Evolutionary conservation across 2,329 filamentous ascomycete genomes (phyloP), one percentile per base, ranked within the genome.

Genomic region (Rhynchosporium secalis): DNA sequence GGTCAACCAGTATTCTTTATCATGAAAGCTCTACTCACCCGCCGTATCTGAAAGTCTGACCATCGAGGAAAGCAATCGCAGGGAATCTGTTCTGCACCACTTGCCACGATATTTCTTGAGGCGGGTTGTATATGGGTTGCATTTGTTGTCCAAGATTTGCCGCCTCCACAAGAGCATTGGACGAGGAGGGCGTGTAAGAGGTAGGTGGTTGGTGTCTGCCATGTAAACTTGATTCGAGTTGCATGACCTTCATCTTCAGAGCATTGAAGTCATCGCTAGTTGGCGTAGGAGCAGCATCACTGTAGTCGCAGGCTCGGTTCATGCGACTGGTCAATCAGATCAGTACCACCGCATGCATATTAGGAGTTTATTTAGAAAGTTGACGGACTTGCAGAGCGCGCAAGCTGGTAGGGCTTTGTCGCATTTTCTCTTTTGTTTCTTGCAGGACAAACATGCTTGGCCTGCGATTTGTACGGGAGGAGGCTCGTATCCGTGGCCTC

Each of bases 391-490:
- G 70, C 81, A 84, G 3, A 83, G 74, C 2, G 75, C 72, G 69
- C 81, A 84, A 15, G 72, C 69, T 13, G 81, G 81, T 1, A 83
- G 66, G 4, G 66, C 68, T 71, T 83, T 83, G 75, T 81, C 78
- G 69, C 81, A 83, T 74, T 77, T 80, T 48, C 81, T 75, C 72
- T 83, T 84, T 70, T 83, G 78, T 64, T 76, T 78, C 41, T 76
- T 72, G 68, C 79, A 81, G 36, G 77, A 73, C 48, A 74, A 65
- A 66, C 78, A 81, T 61, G 78, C 78, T 70, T 79, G 77, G 15
- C 71, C 65, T 20, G 78, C 76, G 3, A 54, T 10, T 33, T 54
- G 51, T 4, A 54, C 33, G 6, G 51, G 33, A 10, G 36, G 33
- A 41, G 51, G n/a, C 4, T 56, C 40, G 15, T 33, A 56, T 5